phyloP scores from a whole-genome alignment of 2,329 filamentous ascomycete genomes.

The Aspergillus melleus region DNA sequence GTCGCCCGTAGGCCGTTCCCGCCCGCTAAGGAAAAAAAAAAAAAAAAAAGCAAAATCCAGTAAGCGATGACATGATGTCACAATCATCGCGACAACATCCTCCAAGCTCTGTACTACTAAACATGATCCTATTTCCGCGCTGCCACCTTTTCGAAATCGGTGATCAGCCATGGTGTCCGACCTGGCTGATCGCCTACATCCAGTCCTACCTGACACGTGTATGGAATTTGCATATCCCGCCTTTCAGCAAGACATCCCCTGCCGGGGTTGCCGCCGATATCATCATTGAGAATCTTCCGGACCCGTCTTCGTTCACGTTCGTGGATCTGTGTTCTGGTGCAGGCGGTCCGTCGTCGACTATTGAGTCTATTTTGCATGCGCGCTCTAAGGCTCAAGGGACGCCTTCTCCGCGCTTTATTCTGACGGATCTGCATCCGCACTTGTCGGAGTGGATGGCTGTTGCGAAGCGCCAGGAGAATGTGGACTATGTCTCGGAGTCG shows the following conservation, averaged over 20 bases:
- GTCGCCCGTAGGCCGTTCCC: too few species aligned
- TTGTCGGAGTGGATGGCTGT: slow-evolving; percentile 59
- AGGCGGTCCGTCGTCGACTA: slow-evolving; percentile 67
- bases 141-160: slow-evolving; percentile 66
- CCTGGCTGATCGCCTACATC: slow-evolving; percentile 59
- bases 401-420: slow-evolving; percentile 55
- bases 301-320: slow-evolving; percentile 59
- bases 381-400: slow-evolving; percentile 23
- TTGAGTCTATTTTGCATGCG: slow-evolving; percentile 61
- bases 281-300: slow-evolving; percentile 38
- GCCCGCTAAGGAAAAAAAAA: background rate
- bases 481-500: slow-evolving; percentile 60
- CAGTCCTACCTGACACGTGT: slow-evolving; percentile 24
- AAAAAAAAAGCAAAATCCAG: background rate
- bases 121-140: slow-evolving; percentile 14
- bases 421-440: slow-evolving; percentile 68
- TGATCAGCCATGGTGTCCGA: slow-evolving; percentile 66
- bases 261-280: slow-evolving; percentile 16
- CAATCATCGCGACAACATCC: background rate
- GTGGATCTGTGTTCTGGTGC: slow-evolving; percentile 76
- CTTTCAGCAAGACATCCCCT: slow-evolving; percentile 17
- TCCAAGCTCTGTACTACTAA: background rate
- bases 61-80: background rate
- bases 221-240: slow-evolving; percentile 22
- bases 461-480: slow-evolving; percentile 52